A percentile compares a stretch with the other conserved stretches of the same genome.
Evolutionary conservation across 1,284 basidiomycete species (phyloP).

Genomic region (Pseudozyma hubeiensis): DNA sequence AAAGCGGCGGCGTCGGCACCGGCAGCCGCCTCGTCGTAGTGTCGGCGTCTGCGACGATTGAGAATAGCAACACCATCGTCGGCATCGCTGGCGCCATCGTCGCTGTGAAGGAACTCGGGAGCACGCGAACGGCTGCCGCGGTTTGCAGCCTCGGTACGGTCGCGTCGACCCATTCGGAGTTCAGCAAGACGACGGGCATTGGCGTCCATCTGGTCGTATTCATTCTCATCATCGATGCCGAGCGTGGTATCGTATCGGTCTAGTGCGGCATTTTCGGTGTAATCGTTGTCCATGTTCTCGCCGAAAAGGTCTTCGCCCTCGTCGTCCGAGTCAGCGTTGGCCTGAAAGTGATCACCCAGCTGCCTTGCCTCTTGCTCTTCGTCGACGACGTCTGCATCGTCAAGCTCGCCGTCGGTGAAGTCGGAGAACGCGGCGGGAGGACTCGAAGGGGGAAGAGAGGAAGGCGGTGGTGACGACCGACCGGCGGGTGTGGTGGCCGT

Average conservation of each 20-base stretch:
- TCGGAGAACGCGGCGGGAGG: constrained; percentile 64
- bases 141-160: constrained; percentile 78
- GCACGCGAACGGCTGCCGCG: constrained; percentile 76
- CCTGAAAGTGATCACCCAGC: constrained; percentile 72
- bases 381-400: constrained; percentile 55
- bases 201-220: constrained; percentile 77
- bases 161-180: constrained; percentile 85
- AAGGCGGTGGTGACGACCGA: constrained; percentile 60
- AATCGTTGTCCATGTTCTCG: constrained; percentile 82
- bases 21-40: constrained; percentile 70
- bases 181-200: constrained; percentile 86
- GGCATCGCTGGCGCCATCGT: constrained; percentile 70
- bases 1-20: constrained; percentile 74
- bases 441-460: constrained; percentile 63
- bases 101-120: constrained; percentile 84
- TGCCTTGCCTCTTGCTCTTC: constrained; percentile 60
- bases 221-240: constrained; percentile 86
- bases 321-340: constrained; percentile 75
- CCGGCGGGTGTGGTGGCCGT: constrained; percentile 47
- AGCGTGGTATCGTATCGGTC: constrained; percentile 85
- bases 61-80: constrained; percentile 67
- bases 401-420: constrained; percentile 60
- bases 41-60: constrained; percentile 67
- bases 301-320: constrained; percentile 95
- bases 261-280: constrained; percentile 82